phyloP scores from a whole-genome alignment of 805 yeast species.

The Teunomyces gatunensis region DNA sequence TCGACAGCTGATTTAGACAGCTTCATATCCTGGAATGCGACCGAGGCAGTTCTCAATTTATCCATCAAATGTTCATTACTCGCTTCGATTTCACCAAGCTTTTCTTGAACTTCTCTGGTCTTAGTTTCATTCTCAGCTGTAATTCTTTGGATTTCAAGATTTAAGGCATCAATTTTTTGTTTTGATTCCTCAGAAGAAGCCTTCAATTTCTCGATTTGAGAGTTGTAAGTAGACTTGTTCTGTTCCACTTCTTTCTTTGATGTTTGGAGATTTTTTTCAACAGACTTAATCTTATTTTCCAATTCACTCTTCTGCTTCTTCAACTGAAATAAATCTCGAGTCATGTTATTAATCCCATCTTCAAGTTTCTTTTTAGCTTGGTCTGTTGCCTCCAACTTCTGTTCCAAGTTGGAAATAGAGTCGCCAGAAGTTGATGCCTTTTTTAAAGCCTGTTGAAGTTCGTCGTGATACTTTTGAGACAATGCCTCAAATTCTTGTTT shows the following conservation, averaged over 20 bases:
- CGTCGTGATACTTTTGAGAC: constrained; percentile 27
- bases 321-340: constrained; percentile 70
- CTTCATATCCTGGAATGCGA: constrained; percentile 31
- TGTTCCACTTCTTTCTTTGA: constrained; percentile 34
- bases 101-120: constrained; percentile 18
- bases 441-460: constrained; percentile 31
- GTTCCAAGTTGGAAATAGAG: constrained; percentile 24
- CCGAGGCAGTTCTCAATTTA: constrained; percentile 39
- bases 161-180: constrained; percentile 18
- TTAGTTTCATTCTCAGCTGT: constrained; percentile 12
- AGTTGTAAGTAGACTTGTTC: constrained; percentile 19
- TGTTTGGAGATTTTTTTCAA: constrained; percentile 41
- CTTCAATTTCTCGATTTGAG: constrained; percentile 17
- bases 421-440: constrained; percentile 22
- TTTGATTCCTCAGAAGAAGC: constrained; percentile 24
- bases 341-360: constrained; percentile 87
- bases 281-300: constrained; percentile 39
- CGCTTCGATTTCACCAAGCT: constrained; percentile 27
- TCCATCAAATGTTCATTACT: constrained; percentile 39
- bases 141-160: constrained; percentile 13
- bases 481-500: constrained; percentile 24
- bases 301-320: constrained; percentile 56
- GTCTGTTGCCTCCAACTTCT: constrained; percentile 30
- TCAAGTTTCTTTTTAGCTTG: constrained; percentile 65
- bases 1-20: constrained; percentile 15